These are phyloP conservation scores for Xerophyta viscosa DNA, from an alignment of 106 monocot species.

Conservation along the genomic window DNA sequence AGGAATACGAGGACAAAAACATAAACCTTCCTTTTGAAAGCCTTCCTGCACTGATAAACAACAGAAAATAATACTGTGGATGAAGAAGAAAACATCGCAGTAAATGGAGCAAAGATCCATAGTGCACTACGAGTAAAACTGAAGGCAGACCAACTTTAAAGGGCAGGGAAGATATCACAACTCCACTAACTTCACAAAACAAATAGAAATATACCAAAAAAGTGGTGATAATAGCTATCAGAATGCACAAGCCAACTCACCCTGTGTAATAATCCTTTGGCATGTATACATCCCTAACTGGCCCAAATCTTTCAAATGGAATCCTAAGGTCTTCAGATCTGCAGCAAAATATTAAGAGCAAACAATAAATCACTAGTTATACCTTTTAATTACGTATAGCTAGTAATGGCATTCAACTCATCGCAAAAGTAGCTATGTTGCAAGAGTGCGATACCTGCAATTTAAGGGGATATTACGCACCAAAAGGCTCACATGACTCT, in stretches of 20 bases:
- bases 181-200: too few relatives aligned
- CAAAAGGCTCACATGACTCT: slow-evolving; percentile 51
- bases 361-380: background rate
- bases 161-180: too few relatives aligned
- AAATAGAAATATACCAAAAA: too few relatives aligned
- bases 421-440: too few relatives aligned
- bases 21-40: background rate
- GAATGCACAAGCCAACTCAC: slow-evolving; percentile 15
- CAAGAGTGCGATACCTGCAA: slow-evolving; percentile 71
- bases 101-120: too few relatives aligned
- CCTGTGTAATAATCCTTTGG: slow-evolving; percentile 66
- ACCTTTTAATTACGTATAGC: too few relatives aligned
- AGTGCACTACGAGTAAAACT: too few relatives aligned
- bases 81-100: too few relatives aligned
- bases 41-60: background rate
- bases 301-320: slow-evolving; percentile 65
- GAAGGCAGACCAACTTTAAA: too few relatives aligned
- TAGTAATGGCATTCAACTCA: too few relatives aligned
- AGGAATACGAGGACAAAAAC: slow-evolving; percentile 14
- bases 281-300: slow-evolving; percentile 67
- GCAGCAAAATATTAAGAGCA: background rate
- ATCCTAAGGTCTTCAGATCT: slow-evolving; percentile 56
- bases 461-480: slow-evolving; percentile 82
- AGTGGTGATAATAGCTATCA: background rate
- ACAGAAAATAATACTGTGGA: too few relatives aligned